Percentiles rank a stretch among this genome's conserved stretches.
Conservation (phyloP, 768 basidiomycete species). For the Leucosporidium creatinivorum region DNA sequence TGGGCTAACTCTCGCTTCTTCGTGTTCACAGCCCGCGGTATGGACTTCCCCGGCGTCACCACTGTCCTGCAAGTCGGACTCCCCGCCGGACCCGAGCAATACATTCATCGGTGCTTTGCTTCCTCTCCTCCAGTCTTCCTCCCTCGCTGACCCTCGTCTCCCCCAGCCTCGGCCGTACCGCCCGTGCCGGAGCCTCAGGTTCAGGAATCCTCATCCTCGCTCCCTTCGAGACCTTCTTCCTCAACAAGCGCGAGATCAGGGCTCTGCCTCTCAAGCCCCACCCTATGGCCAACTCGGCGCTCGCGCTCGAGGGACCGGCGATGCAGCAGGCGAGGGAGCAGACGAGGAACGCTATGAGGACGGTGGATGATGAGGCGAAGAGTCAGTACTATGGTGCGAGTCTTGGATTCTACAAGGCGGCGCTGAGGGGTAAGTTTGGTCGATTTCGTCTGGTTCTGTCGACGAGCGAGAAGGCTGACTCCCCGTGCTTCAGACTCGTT, state of each 20-base stretch:
- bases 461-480: too few relatives aligned
- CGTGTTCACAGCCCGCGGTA: constrained; percentile 15
- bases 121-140: neutral
- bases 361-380: constrained; percentile 46
- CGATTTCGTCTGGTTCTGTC: too few relatives aligned
- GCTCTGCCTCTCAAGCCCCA: constrained; percentile 46
- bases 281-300: constrained; percentile 27
- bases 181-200: constrained; percentile 43
- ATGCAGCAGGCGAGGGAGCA: constrained; percentile 6
- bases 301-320: neutral
- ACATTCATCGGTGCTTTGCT: constrained; percentile 31
- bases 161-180: constrained; percentile 45
- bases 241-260: constrained; percentile 44
- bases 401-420: constrained; percentile 55
- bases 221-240: constrained; percentile 51
- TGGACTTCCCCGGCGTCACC: constrained; percentile 45
- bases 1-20: neutral
- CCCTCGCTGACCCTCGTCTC: constrained; percentile 26
- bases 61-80: constrained; percentile 52
- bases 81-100: constrained; percentile 43
- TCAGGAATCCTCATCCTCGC: constrained; percentile 54
- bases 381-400: constrained; percentile 52
- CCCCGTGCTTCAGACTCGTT: too few relatives aligned
- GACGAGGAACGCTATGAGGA: constrained; percentile 39
- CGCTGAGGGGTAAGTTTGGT: constrained; percentile 39